Evolutionary conservation across 805 yeast species (phyloP).

Genomic region (Metschnikowia kunwiensis): DNA sequence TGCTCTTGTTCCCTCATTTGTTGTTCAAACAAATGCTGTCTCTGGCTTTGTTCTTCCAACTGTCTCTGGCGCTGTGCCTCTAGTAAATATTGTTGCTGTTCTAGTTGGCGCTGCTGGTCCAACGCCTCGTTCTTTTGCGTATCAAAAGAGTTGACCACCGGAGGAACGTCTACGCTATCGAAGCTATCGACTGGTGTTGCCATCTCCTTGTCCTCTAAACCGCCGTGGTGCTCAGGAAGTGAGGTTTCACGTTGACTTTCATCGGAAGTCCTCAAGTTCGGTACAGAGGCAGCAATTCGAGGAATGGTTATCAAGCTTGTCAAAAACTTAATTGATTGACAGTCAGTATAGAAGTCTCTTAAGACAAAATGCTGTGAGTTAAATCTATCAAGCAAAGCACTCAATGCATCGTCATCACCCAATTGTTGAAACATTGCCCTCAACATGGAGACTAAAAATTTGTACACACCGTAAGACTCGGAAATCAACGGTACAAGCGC

Average conservation of each 20-base stretch:
- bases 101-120: slow-evolving; percentile 51
- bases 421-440: slow-evolving; percentile 79
- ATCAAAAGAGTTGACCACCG: slow-evolving; percentile 34
- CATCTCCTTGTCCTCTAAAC: slow-evolving; percentile 39
- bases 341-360: slow-evolving; percentile 84
- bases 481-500: slow-evolving; percentile 87
- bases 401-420: slow-evolving; percentile 70
- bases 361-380: slow-evolving; percentile 67
- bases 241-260: slow-evolving; percentile 31
- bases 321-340: slow-evolving; percentile 77
- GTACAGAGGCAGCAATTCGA: slow-evolving; percentile 56
- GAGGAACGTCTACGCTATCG: slow-evolving; percentile 37
- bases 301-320: slow-evolving; percentile 82
- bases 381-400: slow-evolving; percentile 70
- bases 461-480: slow-evolving; percentile 90
- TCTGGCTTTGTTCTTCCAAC: slow-evolving; percentile 63
- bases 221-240: slow-evolving; percentile 10
- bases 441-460: slow-evolving; percentile 84
- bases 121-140: slow-evolving; percentile 56
- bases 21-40: slow-evolving; percentile 69
- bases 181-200: slow-evolving; percentile 38
- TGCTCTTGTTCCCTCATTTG: slow-evolving; percentile 70
- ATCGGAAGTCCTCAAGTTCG: slow-evolving; percentile 50
- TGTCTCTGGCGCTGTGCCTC: slow-evolving; percentile 65
- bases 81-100: slow-evolving; percentile 60